phyloP scores from a whole-genome alignment of 257 asterid species.

The Catharanthus roseus region DNA sequence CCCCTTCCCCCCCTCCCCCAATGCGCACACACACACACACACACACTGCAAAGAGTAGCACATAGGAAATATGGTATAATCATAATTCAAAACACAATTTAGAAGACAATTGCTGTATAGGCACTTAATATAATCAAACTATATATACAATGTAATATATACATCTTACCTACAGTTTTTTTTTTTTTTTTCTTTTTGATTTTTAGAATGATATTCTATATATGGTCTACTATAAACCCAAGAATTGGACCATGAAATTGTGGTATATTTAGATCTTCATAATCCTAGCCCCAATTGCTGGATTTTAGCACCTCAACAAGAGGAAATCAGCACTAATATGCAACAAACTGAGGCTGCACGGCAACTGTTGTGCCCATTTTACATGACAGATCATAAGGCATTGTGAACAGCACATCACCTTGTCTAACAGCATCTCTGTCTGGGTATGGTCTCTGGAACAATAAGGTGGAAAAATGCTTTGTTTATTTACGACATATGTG shows the following conservation, averaged over 20 bases:
- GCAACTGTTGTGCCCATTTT: constrained; percentile 6
- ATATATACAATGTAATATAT: too few relatives aligned
- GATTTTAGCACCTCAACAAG: not conserved
- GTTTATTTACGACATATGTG: not conserved
- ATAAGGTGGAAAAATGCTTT: not conserved
- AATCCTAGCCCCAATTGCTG: not conserved
- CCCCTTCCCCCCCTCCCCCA: too few relatives aligned
- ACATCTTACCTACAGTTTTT: not conserved
- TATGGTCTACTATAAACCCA: not conserved
- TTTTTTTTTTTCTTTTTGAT: too few relatives aligned
- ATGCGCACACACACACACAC: too few relatives aligned
- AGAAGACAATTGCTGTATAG: too few relatives aligned
- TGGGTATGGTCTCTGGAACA: not conserved
- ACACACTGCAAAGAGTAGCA: too few relatives aligned
- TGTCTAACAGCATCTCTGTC: constrained; percentile 1
- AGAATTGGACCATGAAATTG: not conserved
- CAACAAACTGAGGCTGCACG: not conserved
- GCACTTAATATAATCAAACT: too few relatives aligned
- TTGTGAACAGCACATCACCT: not conserved
- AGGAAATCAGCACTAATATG: not conserved
- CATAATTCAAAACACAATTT: too few relatives aligned
- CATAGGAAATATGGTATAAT: too few relatives aligned
- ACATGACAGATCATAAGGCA: not conserved
- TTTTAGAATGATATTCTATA: not conserved
- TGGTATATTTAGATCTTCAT: not conserved